Base-by-base conservation (phyloP, 2,329 filamentous ascomycete species). In the Talaromyces funiculosus region DNA sequence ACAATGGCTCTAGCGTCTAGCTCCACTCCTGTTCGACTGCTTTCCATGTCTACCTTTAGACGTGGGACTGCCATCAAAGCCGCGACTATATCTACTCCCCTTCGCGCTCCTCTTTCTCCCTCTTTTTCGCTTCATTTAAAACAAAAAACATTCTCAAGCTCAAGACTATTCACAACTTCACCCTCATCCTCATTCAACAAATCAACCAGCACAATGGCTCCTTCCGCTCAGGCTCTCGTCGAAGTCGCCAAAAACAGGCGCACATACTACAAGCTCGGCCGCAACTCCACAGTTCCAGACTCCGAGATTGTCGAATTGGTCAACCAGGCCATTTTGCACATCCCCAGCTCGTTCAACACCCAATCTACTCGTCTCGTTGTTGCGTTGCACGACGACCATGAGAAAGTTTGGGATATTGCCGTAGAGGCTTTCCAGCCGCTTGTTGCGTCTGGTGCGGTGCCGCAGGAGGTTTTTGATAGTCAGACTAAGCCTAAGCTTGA, bases 311-410 rank as follows among this genome's bases (percentile, higher is more conserved):
- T 74, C 54, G 68, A 71, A 53, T 68, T 77, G 31, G 72, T 77
- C 37, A 69, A 74, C 57, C 64, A 69, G 12, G 81, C 85, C 59
- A 80, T 94, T 66, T 79, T 85, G 62, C 81, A 91, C 73, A 82
- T 88, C 1, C 92, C 92, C 43, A 88, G 85, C 57, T 86, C 87
- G 65, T 97, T 96, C 87, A 96, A 97, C 85, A 89, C 86, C 43
- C 92, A 96, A 80, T 86, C 86, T 67, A 88, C 90, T 66, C 87
- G 92, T 62, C 78, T 89, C 61, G 83, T 96, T 53, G 83, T 96
- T 56, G 84, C 97, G 59, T 82, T 94, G 70, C 87, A 89, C 69
- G 84, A 83, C 64, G 89, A 96, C 75, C 92, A 97, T 80, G 86
- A 92, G 69, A 88, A 89, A 79, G 85, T 96, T 67, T 97, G 92